A percentile compares a stretch with the other conserved stretches of the same genome.
phyloP scores from a whole-genome alignment of 2,329 filamentous ascomycete species.

The Colletotrichum lupini region DNA sequence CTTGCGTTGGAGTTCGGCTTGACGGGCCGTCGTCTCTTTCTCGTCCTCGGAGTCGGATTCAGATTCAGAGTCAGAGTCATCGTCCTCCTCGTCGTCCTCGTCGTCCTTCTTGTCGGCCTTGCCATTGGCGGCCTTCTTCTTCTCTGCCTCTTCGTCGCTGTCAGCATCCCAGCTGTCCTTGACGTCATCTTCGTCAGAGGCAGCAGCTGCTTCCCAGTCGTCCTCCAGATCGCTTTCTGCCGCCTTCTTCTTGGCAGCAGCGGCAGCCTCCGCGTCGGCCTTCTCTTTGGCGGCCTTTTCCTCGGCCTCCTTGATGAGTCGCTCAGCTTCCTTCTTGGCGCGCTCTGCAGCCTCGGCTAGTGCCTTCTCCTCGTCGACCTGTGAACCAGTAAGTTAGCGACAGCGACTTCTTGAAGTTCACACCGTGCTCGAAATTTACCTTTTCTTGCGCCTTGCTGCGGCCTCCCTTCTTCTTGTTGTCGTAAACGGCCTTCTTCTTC shows the following conservation, averaged over 20 bases:
- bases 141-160: constrained; percentile 74
- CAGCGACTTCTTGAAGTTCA: too few relatives aligned
- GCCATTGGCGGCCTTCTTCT: constrained; percentile 45
- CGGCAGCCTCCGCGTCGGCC: constrained; percentile 64
- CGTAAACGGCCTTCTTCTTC: constrained; percentile 82
- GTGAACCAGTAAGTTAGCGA: not conserved
- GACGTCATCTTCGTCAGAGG: constrained; percentile 78
- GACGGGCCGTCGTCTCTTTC: constrained; percentile 76
- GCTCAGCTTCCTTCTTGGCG: constrained; percentile 75
- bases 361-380: constrained; percentile 81
- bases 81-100: constrained; percentile 62
- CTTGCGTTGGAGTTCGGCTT: constrained; percentile 81
- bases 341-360: constrained; percentile 83
- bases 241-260: constrained; percentile 65
- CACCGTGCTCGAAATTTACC: constrained; percentile 50
- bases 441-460: constrained; percentile 66
- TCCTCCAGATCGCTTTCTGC: constrained; percentile 74
- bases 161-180: constrained; percentile 98
- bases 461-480: constrained; percentile 77
- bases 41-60: constrained; percentile 68
- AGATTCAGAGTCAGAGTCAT: constrained; percentile 69
- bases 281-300: constrained; percentile 68
- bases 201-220: constrained; percentile 89
- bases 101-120: constrained; percentile 41
- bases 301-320: constrained; percentile 70